Percentiles rank a stretch among this genome's conserved stretches.
Conservation (phyloP, 2,329 filamentous ascomycete species). For the Microsporum canis region DNA sequence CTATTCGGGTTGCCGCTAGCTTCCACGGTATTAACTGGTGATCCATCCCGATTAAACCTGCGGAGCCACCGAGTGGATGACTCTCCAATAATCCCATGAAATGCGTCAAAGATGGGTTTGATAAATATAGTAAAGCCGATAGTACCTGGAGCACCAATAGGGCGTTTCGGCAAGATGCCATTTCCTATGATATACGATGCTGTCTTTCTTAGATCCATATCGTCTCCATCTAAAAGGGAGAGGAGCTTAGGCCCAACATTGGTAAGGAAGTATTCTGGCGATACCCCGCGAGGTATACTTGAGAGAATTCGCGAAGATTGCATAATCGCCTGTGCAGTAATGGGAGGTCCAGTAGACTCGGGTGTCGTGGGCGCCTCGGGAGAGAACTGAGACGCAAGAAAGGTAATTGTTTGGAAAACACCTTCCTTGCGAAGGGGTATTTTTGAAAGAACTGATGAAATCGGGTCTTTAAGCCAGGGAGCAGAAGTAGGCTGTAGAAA, state of each 20-base stretch:
- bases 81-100: conserved; percentile 25
- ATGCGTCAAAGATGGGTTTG: conserved; percentile 29
- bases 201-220: conserved; percentile 31
- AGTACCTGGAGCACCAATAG: conserved; percentile 30
- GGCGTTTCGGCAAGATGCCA: conserved; percentile 33
- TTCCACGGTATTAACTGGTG: background rate
- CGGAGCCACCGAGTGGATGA: conserved; percentile 22
- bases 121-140: conserved; percentile 34
- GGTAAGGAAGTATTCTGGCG: conserved; percentile 27
- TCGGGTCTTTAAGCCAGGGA: conserved; percentile 29
- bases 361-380: conserved; percentile 25
- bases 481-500: conserved; percentile 29
- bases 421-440: conserved; percentile 32
- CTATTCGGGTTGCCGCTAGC: background rate
- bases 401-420: conserved; percentile 33
- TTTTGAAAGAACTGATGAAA: conserved; percentile 29
- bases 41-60: conserved; percentile 15
- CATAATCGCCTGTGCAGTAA: conserved; percentile 36
- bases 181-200: conserved; percentile 34
- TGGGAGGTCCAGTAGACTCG: conserved; percentile 26
- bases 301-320: conserved; percentile 33
- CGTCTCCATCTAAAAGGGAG: conserved; percentile 30
- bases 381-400: conserved; percentile 33
- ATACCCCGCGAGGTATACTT: conserved; percentile 30
- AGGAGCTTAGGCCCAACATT: conserved; percentile 33